Conservation (phyloP, 768 basidiomycete species). For the Suillus fuscotomentosus region DNA sequence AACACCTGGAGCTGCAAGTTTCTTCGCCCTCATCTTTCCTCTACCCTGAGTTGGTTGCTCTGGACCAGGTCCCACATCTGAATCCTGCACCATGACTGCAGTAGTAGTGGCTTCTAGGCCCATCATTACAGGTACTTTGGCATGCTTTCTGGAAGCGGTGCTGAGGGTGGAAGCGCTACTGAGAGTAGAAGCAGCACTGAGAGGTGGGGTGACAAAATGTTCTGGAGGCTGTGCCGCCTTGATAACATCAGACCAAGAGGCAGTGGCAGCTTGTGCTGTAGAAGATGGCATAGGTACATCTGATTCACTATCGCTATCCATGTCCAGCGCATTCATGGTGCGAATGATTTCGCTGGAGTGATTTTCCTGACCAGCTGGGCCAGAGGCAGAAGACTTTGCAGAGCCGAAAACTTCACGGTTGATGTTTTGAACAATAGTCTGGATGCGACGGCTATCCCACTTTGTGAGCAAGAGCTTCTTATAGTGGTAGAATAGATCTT, state of each 20-base stretch:
- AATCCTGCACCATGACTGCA: neutral
- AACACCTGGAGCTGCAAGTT: neutral
- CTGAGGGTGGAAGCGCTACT: neutral
- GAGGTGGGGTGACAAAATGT: neutral
- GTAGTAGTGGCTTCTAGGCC: neutral
- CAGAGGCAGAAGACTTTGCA: neutral
- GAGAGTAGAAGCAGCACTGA: neutral
- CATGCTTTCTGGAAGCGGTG: neutral
- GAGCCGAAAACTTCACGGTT: neutral
- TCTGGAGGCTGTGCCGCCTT: neutral
- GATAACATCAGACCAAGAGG: neutral
- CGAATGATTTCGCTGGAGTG: neutral
- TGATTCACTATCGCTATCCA: neutral
- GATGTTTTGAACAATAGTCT: neutral
- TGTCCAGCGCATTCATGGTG: neutral
- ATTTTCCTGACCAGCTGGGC: neutral
- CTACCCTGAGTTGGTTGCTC: neutral
- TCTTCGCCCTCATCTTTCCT: neutral
- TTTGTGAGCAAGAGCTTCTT: slow-evolving; percentile 1
- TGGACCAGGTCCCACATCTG: neutral
- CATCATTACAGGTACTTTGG: neutral
- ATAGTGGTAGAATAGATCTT: slow-evolving; percentile 2
- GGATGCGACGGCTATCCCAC: neutral
- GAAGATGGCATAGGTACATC: neutral
- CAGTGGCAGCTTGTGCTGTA: neutral